Base-by-base conservation (phyloP, 2,329 filamentous ascomycete species). In the Macrophomina pseudophaseolina region DNA sequence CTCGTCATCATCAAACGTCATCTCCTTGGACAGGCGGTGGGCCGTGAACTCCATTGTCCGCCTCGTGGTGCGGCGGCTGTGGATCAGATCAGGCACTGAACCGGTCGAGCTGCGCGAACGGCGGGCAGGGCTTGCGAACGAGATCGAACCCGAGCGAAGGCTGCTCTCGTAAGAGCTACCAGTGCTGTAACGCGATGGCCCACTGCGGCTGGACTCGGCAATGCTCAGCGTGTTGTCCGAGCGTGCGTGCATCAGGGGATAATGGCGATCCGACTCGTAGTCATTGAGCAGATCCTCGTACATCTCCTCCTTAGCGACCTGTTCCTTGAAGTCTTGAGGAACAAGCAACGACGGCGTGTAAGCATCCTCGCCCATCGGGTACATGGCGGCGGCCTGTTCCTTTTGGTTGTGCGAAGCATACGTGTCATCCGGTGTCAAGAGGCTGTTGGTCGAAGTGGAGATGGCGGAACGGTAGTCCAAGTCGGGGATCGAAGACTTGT, bases 141-240 rank as follows among this genome's bases (percentile, higher is more conserved):
- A 73, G 32, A 73, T 72, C 16, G 74, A 76, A 6, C 73, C 75
- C 6, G 84, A 85, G 63, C 84, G 76, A 48, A 85, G 80, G 69
- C 86, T 81, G 72, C 84, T 86, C 72, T 87, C 84, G 66, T 86
- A 84, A 5, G 85, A 87, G 72, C 84, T 85, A 30, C 48, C 65
- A 69, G 85, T 85, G 79, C 84, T 86, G 62, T 85, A 82, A 14
- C 81, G 82, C 2, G 83, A 82, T 66, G 80, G 80, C 70, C 83
- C 84, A 71, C 80, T 85, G 32, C 82, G 81, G 32, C 79, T 78
- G 6, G 80, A 79, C 56, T 80, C 79, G 44, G 79, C 77, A 59
- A 78, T 72, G 60, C 78, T 78, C 53, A 72, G 72, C 33, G 67
- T 75, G 46, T 64, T 67, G 30, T 52, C 59, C 16, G 66, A 64